Percentiles rank a stretch among this genome's conserved stretches.
Evolutionary conservation across 2,329 filamentous ascomycete species (phyloP).

Genomic region (Reticulascus tulasneorum): DNA sequence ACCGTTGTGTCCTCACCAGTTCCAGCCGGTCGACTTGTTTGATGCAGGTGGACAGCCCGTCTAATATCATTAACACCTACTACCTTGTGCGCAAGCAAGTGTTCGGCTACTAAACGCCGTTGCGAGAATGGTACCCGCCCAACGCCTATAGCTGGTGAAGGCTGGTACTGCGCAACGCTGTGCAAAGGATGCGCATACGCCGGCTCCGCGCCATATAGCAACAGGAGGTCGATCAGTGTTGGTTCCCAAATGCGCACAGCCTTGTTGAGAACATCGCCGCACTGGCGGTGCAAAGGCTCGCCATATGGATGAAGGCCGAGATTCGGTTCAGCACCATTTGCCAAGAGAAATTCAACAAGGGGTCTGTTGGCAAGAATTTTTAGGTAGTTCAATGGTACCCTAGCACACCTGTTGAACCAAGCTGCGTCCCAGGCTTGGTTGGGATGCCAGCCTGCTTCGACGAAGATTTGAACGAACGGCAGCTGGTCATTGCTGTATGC

Average conservation of each 20-base stretch:
- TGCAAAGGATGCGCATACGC: too few relatives aligned
- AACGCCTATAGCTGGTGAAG: too few relatives aligned
- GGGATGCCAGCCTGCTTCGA: conserved; percentile 2
- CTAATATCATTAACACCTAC: background rate
- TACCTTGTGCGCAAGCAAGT: background rate
- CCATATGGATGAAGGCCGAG: too few relatives aligned
- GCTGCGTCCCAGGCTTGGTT: conserved; percentile 2
- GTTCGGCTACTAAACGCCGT: background rate
- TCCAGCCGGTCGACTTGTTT: background rate
- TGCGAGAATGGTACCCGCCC: background rate
- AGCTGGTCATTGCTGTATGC: background rate
- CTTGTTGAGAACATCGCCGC: too few relatives aligned
- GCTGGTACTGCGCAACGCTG: too few relatives aligned
- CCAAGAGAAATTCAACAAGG: background rate
- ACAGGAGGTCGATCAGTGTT: too few relatives aligned
- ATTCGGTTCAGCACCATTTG: conserved; percentile 1
- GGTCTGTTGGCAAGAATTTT: background rate
- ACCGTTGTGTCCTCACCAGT: too few relatives aligned
- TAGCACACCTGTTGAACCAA: background rate
- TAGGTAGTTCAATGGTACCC: background rate
- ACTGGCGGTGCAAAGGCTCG: too few relatives aligned
- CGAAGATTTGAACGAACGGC: background rate
- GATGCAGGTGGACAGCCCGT: background rate
- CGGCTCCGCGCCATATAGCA: too few relatives aligned
- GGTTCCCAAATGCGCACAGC: too few relatives aligned